Percentiles rank a stretch among this genome's conserved stretches.
Evolutionary conservation across 2,329 filamentous ascomycete genomes (phyloP).

Genomic region (Aureobasidium leucospermi): DNA sequence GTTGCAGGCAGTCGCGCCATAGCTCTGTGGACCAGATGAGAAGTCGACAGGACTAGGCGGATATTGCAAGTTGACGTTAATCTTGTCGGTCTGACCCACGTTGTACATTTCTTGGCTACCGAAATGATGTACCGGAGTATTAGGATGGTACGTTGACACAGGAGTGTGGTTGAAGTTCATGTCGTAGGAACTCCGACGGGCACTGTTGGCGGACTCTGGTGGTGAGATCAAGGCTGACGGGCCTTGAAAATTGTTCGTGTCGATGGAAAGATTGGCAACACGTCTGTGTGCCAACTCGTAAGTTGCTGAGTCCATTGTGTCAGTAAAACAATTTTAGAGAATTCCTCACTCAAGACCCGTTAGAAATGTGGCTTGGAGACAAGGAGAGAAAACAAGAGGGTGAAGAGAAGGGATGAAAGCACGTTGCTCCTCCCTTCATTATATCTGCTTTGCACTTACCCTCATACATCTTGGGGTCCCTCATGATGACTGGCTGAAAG

Average conservation of each 20-base stretch:
- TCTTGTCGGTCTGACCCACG: not conserved
- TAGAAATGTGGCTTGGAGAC: constrained; percentile 6
- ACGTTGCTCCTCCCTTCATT: constrained; percentile 11
- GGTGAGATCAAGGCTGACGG: not conserved
- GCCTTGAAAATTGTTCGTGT: not conserved
- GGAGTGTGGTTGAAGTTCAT: not conserved
- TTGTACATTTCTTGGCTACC: not conserved
- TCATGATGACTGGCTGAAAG: constrained; percentile 3
- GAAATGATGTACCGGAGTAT: not conserved
- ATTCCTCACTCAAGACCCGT: not conserved
- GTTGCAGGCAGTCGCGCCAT: not conserved
- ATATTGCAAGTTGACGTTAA: not conserved
- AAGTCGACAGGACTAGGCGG: constrained; percentile 1
- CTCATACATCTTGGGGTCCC: not conserved
- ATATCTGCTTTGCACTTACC: constrained; percentile 11
- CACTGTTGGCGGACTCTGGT: constrained; percentile 1
- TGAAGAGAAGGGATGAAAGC: constrained; percentile 9
- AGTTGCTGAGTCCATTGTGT: not conserved
- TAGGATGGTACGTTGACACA: not conserved
- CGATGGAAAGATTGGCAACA: not conserved
- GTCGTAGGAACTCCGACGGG: not conserved
- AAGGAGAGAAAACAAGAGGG: not conserved
- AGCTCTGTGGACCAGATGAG: not conserved
- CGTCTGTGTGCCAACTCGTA: not conserved
- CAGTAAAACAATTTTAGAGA: not conserved